Base-by-base conservation (phyloP, 169 alveolate genomes). In the Plasmodium relictum region DNA sequence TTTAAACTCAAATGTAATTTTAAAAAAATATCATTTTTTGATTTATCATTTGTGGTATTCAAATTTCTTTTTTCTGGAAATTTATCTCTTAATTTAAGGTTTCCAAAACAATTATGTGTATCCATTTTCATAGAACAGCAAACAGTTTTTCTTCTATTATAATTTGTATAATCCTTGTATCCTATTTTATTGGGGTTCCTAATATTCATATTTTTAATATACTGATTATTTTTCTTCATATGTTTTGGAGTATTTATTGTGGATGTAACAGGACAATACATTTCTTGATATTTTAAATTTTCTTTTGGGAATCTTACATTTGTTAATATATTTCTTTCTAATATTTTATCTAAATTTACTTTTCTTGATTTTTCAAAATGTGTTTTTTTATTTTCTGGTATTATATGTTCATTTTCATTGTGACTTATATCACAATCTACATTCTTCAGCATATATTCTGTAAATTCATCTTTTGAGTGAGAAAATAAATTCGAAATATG, bases 41-140 rank as follows among this genome's bases (percentile, higher is more conserved):
- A 6, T 72, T 54, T 72, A 6, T 31, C 59, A 42, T 42, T 22
- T 37, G 7, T 50, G 6, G 26, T 22, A 8, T 65, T 73, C 16
- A 9, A 9, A 45, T 16, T 58, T 41, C 3, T 44, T 50, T 2
- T 73, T 16, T 62, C 9, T 39, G 59, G 58, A n/a, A 73, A 41
- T 24, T 22, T 22, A 39, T 73, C 58, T 31, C 56, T 58, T 44
- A 59, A 16, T 16, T 44, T 12, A 6, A 8, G 2, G 48, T 41
- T 31, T 31, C 65, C 18, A 59, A 72, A 16, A 16, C 6, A 8
- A 3, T 3, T 20, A 48, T 39, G 61, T 9, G 69, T 16, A 71
- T 37, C 62, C 5, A 31, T 73, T 44, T 73, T 73, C 72, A 73
- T 62, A n/a, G 88, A 62, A 18, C 88, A 73, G 41, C 72, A 73